Evolutionary conservation across 345 rosid species (phyloP).

Genomic region (Aquilaria malaccensis): DNA sequence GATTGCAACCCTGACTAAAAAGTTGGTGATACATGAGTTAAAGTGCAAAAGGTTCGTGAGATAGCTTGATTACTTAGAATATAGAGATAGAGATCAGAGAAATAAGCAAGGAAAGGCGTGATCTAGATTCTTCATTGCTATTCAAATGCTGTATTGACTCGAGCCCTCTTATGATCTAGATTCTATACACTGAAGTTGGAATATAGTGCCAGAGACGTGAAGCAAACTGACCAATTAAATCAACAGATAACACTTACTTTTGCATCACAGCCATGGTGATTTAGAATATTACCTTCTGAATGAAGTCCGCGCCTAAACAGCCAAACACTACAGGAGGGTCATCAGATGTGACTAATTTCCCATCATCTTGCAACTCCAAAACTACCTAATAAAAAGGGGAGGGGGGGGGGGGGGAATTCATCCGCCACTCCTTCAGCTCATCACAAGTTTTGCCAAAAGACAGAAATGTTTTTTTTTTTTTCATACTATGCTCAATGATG

Average conservation of each 20-base stretch:
- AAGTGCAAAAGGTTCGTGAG: background rate
- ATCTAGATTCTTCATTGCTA: background rate
- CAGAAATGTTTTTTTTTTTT: background rate
- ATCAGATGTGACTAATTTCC: constrained; percentile 79
- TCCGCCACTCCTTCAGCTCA: background rate
- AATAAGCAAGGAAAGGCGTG: background rate
- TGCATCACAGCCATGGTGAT: no score
- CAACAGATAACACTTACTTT: no score
- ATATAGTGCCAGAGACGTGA: no score
- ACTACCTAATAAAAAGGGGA: constrained; percentile 43
- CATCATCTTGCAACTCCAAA: constrained; percentile 79
- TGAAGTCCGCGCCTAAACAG: constrained; percentile 53
- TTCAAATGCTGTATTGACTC: background rate
- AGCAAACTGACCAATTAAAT: no score
- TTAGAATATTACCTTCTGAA: constrained; percentile 44
- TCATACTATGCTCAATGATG: no score
- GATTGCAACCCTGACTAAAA: constrained; percentile 51
- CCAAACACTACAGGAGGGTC: constrained; percentile 73
- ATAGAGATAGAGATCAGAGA: background rate
- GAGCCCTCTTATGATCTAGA: no score
- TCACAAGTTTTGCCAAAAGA: background rate
- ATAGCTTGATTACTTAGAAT: background rate
- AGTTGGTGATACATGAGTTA: constrained; percentile 10
- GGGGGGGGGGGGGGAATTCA: no score
- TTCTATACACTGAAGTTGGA: no score